Percentiles rank a stretch among this genome's conserved stretches.
Evolutionary conservation across 768 basidiomycete species (phyloP).

Genomic region (Russula brevipes): DNA sequence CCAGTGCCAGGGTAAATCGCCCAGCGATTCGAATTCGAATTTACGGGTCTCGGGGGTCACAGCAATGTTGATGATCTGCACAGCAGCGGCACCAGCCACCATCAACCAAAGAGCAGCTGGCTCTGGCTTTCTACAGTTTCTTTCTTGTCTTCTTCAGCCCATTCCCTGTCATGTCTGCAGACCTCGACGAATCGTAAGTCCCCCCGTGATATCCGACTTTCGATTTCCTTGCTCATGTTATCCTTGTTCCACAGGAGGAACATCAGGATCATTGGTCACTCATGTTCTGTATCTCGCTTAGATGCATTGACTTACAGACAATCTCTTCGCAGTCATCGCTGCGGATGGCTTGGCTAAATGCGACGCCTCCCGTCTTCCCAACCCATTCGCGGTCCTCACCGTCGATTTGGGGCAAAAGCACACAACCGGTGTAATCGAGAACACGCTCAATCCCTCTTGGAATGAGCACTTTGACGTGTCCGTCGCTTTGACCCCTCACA

Average conservation of each 20-base stretch:
- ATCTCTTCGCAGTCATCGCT: slow-evolving; percentile 69
- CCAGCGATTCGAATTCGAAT: no score
- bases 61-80: no score
- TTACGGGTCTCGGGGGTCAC: no score
- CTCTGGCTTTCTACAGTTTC: no score
- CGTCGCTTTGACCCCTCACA: slow-evolving; percentile 29
- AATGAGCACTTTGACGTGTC: slow-evolving; percentile 98
- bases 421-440: slow-evolving; percentile 95
- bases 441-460: slow-evolving; percentile 93
- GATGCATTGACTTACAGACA: neutral
- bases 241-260: slow-evolving; percentile 47
- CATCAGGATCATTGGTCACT: slow-evolving; percentile 71
- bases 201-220: neutral
- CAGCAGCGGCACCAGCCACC: no score
- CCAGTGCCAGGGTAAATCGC: no score
- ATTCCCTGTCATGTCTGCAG: slow-evolving; percentile 28
- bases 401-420: slow-evolving; percentile 97
- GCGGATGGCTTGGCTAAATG: slow-evolving; percentile 91
- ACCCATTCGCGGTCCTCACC: slow-evolving; percentile 97
- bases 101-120: no score
- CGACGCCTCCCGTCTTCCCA: slow-evolving; percentile 92
- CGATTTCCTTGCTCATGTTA: neutral
- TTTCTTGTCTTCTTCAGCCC: no score
- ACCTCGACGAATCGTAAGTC: slow-evolving; percentile 31
- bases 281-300: neutral